A percentile compares a stretch with the other conserved stretches of the same genome.
Conservation (phyloP, 164 flowering plant species). For the Macadamia tetraphylla region DNA sequence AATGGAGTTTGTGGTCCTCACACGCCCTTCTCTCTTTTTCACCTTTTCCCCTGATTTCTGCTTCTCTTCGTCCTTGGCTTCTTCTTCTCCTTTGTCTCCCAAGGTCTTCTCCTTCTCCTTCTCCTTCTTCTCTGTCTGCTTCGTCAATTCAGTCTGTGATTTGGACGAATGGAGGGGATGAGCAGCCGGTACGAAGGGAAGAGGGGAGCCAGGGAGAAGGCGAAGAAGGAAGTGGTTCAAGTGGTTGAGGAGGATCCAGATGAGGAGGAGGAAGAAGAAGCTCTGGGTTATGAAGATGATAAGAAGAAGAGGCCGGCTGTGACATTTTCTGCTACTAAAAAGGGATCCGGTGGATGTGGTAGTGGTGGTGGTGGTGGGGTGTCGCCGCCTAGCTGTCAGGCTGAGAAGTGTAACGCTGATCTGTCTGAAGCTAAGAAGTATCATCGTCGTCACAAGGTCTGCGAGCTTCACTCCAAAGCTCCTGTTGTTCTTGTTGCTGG, state of each 20-base stretch:
- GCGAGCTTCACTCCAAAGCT: slow-evolving; percentile 73
- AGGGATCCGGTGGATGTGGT: slow-evolving; percentile 11
- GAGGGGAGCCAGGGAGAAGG: slow-evolving; percentile 26
- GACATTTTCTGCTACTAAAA: slow-evolving; percentile 5
- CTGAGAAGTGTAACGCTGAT: slow-evolving; percentile 57
- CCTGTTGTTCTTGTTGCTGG: slow-evolving; percentile 49
- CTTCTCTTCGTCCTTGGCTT: not conserved
- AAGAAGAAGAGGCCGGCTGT: slow-evolving; percentile 7
- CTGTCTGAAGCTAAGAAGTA: slow-evolving; percentile 53
- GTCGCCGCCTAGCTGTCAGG: slow-evolving; percentile 48
- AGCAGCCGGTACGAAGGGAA: slow-evolving; percentile 25
- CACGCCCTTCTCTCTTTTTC: slow-evolving; percentile 16
- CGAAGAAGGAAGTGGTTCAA: slow-evolving; percentile 20
- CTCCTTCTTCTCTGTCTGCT: not conserved
- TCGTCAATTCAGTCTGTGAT: not conserved
- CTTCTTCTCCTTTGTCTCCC: not conserved
- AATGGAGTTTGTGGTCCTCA: slow-evolving; percentile 44
- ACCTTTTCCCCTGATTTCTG: slow-evolving; percentile 5
- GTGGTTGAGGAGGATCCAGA: slow-evolving; percentile 27
- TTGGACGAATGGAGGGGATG: slow-evolving; percentile 23
- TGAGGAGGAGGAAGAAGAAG: slow-evolving; percentile 27
- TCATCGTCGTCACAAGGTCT: slow-evolving; percentile 73
- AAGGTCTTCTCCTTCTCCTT: not conserved
- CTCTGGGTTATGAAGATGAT: no score
- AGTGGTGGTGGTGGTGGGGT: slow-evolving; percentile 15